Evolutionary conservation across 2,329 filamentous ascomycete genomes (phyloP).

Genomic region (Biscogniauxia marginata): DNA sequence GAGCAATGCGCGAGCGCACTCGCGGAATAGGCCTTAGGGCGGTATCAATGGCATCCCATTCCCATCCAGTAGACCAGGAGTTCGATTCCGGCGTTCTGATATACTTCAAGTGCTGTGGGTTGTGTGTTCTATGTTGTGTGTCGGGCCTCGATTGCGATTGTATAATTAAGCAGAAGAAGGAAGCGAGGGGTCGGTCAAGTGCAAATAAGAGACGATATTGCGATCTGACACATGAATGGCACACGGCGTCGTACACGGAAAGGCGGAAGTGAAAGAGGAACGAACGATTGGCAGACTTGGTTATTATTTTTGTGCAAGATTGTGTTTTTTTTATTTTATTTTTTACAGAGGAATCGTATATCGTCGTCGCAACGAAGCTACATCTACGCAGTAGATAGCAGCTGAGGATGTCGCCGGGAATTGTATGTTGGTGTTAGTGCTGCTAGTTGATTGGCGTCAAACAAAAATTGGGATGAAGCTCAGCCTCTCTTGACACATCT

Average conservation of each 20-base stretch:
- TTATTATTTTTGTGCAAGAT: no score
- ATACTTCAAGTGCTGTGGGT: no score
- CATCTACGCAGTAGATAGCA: neutral
- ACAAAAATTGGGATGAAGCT: conserved; percentile 9
- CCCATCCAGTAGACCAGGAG: no score
- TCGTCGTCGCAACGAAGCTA: neutral
- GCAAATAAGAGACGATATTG: neutral
- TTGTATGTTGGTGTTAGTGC: neutral
- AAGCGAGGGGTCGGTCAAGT: neutral
- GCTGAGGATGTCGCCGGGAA: neutral
- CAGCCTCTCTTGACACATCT: conserved; percentile 15
- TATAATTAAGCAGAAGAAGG: neutral
- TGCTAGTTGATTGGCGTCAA: neutral
- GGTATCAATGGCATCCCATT: neutral
- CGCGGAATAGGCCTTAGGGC: neutral
- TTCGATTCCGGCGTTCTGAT: neutral
- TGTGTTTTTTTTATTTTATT: no score
- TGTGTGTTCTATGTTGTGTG: no score
- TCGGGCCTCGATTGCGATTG: neutral
- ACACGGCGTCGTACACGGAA: neutral
- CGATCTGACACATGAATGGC: neutral
- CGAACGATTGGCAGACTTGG: neutral
- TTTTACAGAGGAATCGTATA: no score
- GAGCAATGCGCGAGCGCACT: neutral
- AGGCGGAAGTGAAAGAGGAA: no score